Evolutionary conservation across 164 flowering plant genomes (phyloP), one percentile per base, ranked within the genome.

Genomic region (Annona cherimola): DNA sequence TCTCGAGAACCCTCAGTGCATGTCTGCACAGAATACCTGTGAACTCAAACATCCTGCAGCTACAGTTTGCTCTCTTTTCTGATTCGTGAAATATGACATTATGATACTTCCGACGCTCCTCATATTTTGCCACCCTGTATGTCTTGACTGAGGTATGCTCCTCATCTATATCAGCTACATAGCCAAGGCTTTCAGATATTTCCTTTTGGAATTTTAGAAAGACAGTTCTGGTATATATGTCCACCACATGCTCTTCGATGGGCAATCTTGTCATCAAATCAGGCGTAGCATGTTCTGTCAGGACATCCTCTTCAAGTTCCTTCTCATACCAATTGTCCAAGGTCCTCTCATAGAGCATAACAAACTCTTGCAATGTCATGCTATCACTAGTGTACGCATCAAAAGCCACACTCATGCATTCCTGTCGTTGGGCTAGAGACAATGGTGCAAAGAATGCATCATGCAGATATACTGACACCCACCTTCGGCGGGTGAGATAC

Each of bases 41-140:
- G 76, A 84, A 87, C 82, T 93, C 94, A 84, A 90, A 90, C 96
- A 93, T 88, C 74, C 77, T 87, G 76, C 98, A 93, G 78, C 91
- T 90, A 70, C 98, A 93, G 50, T 72, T 83, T 63, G 89, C 94
- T 75, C 75, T 88, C 86, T 81, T 77, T 74, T 93, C 96, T 40
- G 84, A 73, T 61, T 79, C 68, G 78, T 90, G 84, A 18, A 90
- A 80, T 16, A 84, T 77, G 14, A 93, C 94, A n/a, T 75, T 78
- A 61, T 93, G 86, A 19, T 86, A 87, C 77, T 81, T 89, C 40
- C 79, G 75, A 69, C 87, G 91, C 76, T 87, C 91, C 70, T 88
- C 98, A 75, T 87, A 93, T 76, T 88, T 89, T 3, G 89, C 98
- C 75, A 93, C 98, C 73, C 89, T 73, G 69, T 73, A 93, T 35